Percentiles rank a stretch among this genome's conserved stretches.
These are phyloP conservation scores for Rubroboletus pulcherrimus DNA, from an alignment of 768 basidiomycete species.

Conservation along the genomic window DNA sequence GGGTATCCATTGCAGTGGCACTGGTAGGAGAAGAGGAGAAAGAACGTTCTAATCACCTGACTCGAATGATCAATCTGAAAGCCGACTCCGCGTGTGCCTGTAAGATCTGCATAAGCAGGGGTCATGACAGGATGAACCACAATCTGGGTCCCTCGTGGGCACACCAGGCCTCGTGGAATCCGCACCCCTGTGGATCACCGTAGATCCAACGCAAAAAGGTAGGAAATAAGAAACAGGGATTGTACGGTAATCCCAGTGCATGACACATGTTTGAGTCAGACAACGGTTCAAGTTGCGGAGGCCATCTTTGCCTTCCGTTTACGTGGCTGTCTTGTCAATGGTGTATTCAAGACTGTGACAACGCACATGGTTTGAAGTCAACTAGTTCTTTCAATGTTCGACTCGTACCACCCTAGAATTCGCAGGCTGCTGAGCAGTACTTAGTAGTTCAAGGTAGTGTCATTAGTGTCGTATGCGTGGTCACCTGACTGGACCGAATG, in stretches of 20 bases:
- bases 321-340: not conserved
- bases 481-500: slow-evolving; percentile 14
- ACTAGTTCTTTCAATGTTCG: no score
- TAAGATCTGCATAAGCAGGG: not conserved
- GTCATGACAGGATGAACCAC: not conserved
- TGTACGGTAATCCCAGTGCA: not conserved
- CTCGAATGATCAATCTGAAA: not conserved
- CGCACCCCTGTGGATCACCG: not conserved
- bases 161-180: not conserved
- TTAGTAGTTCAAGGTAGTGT: no score
- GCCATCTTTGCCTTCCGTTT: not conserved
- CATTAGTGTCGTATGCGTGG: no score
- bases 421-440: not conserved
- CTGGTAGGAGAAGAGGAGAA: slow-evolving; percentile 5
- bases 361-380: not conserved
- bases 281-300: not conserved
- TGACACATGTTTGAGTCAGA: not conserved
- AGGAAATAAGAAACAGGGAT: not conserved
- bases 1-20: slow-evolving; percentile 7
- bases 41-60: slow-evolving; percentile 5
- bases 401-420: no score
- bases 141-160: not conserved
- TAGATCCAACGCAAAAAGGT: not conserved
- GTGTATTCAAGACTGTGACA: not conserved
- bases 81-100: slow-evolving; percentile 4